Base-by-base conservation (phyloP, 352 stramenopile species). In the Phytopythium helicoides region DNA sequence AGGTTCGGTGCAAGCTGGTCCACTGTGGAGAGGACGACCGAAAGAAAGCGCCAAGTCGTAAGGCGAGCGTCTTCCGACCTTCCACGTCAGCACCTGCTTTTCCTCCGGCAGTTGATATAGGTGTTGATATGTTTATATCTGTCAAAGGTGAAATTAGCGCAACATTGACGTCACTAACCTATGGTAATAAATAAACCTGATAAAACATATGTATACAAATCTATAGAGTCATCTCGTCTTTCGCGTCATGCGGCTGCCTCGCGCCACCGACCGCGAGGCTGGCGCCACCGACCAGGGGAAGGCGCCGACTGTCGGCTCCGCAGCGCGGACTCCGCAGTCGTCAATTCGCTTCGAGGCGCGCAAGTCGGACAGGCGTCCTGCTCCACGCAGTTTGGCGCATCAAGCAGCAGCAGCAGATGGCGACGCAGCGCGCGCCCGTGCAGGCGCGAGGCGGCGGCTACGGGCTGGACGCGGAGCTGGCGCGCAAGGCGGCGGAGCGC, bases 401-500 rank as follows among this genome's bases (percentile, higher is more conserved):
- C n/a, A n/a, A n/a, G 5, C 9, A 33, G 5, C 28, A 33, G 28
- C 28, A 33, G 28, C 28, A 45, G 49, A 61, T 54, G 41, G 28
- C 49, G 11, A 66, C 63, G 2, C 58, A 53, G 42, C 70, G 71
- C 34, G 56, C 71, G 4, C 81, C 79, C 8, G 76, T 92, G 23
- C 76, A 90, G 51, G 55, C 69, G 42, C 79, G 84, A 47, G 80
- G 77, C 34, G 86, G 82, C 45, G 86, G 87, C 56, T 97, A 91
- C 58, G 89, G 89, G 3, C 80, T 97, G 23, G 89, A 97, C 61
- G 89, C 89, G 3, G 86, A 97, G 74, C 76, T 97, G 18, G 89
- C 89, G 40, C 69, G 71, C 22, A 86, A 78, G 40, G 86, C 84
- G 6, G 82, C 85, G n/a, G 82, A 91, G 48, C 82, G 78, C 38